Evolutionary conservation across 129 eudicot species (phyloP), one percentile per base, ranked within the genome.

Genomic region (Rutidosis leptorrhynchoides): DNA sequence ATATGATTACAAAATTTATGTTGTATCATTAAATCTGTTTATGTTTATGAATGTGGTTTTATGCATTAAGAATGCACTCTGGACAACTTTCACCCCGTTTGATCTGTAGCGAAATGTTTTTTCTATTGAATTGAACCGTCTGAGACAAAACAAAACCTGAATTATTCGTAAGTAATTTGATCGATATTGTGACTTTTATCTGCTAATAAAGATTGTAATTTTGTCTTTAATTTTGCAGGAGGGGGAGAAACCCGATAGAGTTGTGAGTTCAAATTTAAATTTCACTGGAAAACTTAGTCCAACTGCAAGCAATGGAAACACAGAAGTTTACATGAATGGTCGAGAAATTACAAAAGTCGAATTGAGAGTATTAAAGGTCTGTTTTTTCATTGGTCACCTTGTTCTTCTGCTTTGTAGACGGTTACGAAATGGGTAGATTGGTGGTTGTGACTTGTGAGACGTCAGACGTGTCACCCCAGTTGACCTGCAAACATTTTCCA

Each of bases 251-350:
- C 99, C 99, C 15, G 95, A 94, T 70, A 82, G 88, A 76, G 65
- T 94, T 68, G 82, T 94, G 74, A 94, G 99, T 76, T 94, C 99
- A 35, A 94, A 94, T 71, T 81, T 94, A 52, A 94, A 78, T 82
- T 94, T 94, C 70, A 82, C 93, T 0, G 99, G 99, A 64, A 94
- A 94, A 81, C 93, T 94, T 49, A 89, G 85, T 76, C 93, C 95
- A 33, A 72, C 74, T 45, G 97, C 99, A 14, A 94, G 99, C 84
- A 89, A 83, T 46, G 99, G 99, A 43, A 86, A 78, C 76, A 94
- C 99, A 19, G 86, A 87, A 78, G 99, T 94, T 61, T 94, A 84
- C 78, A 84, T 94, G 52, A 94, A 94, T 68, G 99, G 99, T 15
- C 85, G 99, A 70, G 95, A 94, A 76, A 94, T 94, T 52, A 89